Base-by-base conservation (phyloP, 2,329 filamentous ascomycete species). In the Aspergillus sp. region DNA sequence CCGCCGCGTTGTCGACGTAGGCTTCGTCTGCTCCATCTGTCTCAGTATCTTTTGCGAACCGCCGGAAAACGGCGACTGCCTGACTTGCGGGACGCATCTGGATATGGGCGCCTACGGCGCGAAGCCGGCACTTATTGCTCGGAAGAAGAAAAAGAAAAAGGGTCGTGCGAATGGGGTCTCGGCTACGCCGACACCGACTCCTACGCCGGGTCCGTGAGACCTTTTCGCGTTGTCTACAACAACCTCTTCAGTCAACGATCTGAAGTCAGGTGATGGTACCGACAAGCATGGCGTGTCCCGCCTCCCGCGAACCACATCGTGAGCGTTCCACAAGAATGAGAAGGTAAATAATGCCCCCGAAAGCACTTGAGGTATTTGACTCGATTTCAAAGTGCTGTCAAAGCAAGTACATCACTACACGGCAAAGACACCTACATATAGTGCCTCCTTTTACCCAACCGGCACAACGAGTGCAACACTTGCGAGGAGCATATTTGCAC, bases 11-110 rank as follows among this genome's bases (percentile, higher is more conserved):
- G 90, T 99, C 48, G 92, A 97, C 77, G 87, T 93, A 1, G 95
- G 93, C 8, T 99, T 92, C 74, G 94, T 99, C 43, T 99, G 95
- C 81, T 96, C 92, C 64, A 93, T 99, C 69, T 99, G 95, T 74
- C 82, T 99, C 49, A 96, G 92, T 76, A 99, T 96, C 70, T 97
- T 96, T 75, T 97, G 93, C 79, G 82, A 85, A 49, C 84, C 86
- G 30, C 80, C 86, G 1, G 80, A 83, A 64, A 85, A 86, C 55
- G 87, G 86, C 2, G 86, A 89, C 66, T 97, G 93, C 75, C 80
- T 95, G 65, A 96, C 92, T 0, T 97, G 93, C 74, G 92, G 91
- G 2, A 94, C 91, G 3, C 86, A 87, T 70, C 81, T 97, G 31
- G 83, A 87, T n/a, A 79, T 93, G n/a, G 90, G 89, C 0, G 86